These are phyloP conservation scores for Ceratobasidium papillatum DNA, from an alignment of 1,284 basidiomycete species.

Conservation along the genomic window DNA sequence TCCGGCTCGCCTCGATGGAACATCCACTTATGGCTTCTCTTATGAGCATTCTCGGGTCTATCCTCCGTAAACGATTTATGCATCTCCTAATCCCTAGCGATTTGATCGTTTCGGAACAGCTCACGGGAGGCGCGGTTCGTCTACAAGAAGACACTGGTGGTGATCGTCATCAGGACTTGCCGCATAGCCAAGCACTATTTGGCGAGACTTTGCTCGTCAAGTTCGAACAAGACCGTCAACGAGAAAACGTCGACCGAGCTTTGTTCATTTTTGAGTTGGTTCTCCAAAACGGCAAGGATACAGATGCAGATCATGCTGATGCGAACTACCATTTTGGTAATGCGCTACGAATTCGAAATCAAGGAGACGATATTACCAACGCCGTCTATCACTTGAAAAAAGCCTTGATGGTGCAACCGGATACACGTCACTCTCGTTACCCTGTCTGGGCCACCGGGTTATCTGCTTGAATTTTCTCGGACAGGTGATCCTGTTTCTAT, in stretches of 20 bases:
- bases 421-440: slow-evolving; percentile 10
- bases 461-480: slow-evolving; percentile 2
- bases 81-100: background rate
- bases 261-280: background rate
- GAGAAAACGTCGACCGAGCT: background rate
- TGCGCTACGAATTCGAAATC: background rate
- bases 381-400: slow-evolving; percentile 3
- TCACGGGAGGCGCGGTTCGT: background rate
- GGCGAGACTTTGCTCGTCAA: slow-evolving; percentile 1
- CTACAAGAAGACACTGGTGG: background rate
- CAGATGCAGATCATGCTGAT: background rate
- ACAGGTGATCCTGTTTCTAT: background rate
- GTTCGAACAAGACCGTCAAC: background rate
- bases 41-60: background rate
- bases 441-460: slow-evolving; percentile 15
- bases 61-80: background rate
- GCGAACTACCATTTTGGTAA: background rate
- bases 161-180: slow-evolving; percentile 1
- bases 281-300: background rate
- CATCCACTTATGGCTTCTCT: background rate
- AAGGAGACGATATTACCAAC: background rate
- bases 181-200: background rate
- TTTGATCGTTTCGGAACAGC: background rate
- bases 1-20: background rate
- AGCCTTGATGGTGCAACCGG: background rate